Percentiles rank a stretch among this genome's conserved stretches.
Conservation (phyloP, 2,329 filamentous ascomycete genomes). For the Ascocoryne sarcoides region DNA sequence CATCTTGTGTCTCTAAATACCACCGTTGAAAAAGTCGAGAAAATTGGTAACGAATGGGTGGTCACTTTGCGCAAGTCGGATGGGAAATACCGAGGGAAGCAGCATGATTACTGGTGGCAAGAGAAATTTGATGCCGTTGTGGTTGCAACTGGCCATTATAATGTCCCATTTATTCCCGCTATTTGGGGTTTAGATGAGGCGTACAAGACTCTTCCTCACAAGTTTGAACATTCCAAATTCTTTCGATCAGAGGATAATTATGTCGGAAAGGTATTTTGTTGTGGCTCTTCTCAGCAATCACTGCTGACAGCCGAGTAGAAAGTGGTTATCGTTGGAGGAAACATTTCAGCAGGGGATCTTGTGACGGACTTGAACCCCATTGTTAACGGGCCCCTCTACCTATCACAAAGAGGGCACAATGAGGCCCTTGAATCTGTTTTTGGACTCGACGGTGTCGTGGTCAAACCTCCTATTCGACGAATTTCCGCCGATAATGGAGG, state of each 20-base stretch:
- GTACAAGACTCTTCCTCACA: conserved; percentile 36
- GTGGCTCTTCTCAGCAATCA: too few species aligned
- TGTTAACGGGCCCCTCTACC: conserved; percentile 38
- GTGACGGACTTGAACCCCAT: conserved; percentile 43
- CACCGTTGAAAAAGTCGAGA: conserved; percentile 49
- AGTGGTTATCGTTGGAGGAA: conserved; percentile 51
- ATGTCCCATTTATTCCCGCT: conserved; percentile 50
- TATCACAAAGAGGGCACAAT: conserved; percentile 38
- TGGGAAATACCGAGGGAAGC: conserved; percentile 30
- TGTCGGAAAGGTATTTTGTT: too few species aligned
- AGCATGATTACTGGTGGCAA: conserved; percentile 55
- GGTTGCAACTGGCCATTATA: conserved; percentile 58
- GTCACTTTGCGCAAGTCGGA: conserved; percentile 38
- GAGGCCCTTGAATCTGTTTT: conserved; percentile 41
- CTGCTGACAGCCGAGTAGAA: too few species aligned
- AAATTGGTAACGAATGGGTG: conserved; percentile 39
- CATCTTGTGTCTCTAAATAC: conserved; percentile 45
- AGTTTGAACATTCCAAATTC: conserved; percentile 59
- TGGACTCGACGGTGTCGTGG: conserved; percentile 39
- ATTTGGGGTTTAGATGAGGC: conserved; percentile 51
- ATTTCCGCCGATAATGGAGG: conserved; percentile 12
- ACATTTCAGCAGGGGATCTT: conserved; percentile 53
- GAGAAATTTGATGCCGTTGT: conserved; percentile 57
- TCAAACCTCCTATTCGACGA: conserved; percentile 47
- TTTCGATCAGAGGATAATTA: conserved; percentile 56